phyloP scores from a whole-genome alignment of 78 protist genomes.

The Mastigamoeba balamuthi region DNA sequence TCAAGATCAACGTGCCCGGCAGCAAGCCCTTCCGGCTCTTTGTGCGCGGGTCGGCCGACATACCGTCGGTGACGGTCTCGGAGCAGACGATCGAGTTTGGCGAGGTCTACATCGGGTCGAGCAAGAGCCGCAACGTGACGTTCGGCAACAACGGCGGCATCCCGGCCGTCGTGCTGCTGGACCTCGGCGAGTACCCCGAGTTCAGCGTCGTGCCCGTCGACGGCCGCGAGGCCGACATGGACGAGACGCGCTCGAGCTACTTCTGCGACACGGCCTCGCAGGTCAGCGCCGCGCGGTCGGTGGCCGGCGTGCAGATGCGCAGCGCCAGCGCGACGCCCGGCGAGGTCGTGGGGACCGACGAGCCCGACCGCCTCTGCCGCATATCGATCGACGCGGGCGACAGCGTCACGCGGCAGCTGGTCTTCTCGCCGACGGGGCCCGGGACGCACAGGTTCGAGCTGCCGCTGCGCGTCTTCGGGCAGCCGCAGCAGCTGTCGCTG shows the following conservation, averaged over 20 bases:
- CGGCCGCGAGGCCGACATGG: not conserved
- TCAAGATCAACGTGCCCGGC: slow-evolving; percentile 6
- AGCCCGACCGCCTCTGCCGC: not conserved
- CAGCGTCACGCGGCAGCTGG: not conserved
- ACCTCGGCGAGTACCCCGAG: not conserved
- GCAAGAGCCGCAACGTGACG: not conserved
- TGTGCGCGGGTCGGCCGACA: slow-evolving; percentile 9
- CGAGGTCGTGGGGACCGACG: no score
- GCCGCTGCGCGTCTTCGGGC: slow-evolving; percentile 1
- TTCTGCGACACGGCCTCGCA: no score
- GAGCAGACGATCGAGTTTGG: slow-evolving; percentile 12
- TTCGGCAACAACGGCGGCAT: slow-evolving; percentile 4
- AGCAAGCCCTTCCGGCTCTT: not conserved
- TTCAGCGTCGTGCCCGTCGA: not conserved
- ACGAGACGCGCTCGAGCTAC: no score
- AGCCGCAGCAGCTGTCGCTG: not conserved
- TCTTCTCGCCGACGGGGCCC: not conserved
- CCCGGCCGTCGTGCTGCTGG: not conserved
- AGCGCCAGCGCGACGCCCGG: no score
- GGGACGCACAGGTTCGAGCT: not conserved
- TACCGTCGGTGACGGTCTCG: slow-evolving; percentile 3
- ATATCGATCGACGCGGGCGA: not conserved
- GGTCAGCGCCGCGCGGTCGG: no score
- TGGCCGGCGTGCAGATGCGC: no score
- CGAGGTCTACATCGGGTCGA: slow-evolving; percentile 7